These are phyloP conservation scores for Fraxinus angustifolia DNA, from an alignment of 305 asterid species.

Conservation along the genomic window DNA sequence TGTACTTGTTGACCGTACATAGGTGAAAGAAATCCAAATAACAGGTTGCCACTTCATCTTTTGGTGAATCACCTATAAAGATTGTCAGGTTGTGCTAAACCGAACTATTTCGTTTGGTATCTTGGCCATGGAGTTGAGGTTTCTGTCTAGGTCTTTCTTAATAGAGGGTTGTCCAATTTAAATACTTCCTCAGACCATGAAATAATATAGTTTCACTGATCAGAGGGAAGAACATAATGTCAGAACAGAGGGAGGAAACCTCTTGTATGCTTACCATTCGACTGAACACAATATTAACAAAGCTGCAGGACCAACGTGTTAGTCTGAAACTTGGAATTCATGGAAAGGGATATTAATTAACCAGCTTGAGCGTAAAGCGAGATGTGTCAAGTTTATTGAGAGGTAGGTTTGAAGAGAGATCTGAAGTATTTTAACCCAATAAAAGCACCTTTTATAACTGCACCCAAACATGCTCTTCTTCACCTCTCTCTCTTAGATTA, in stretches of 20 bases:
- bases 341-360: neutral
- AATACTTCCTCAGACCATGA: neutral
- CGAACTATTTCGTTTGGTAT: neutral
- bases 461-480: neutral
- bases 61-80: neutral
- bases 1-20: neutral
- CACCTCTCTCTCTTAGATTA: neutral
- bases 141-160: neutral
- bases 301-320: neutral
- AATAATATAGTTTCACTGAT: neutral
- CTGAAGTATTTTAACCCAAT: neutral
- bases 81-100: neutral
- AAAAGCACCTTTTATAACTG: neutral
- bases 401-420: neutral
- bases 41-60: neutral
- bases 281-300: neutral
- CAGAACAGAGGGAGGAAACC: neutral
- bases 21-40: neutral
- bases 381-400: neutral
- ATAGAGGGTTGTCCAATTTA: neutral
- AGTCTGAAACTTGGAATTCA: neutral
- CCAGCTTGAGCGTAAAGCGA: neutral
- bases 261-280: neutral
- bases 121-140: neutral
- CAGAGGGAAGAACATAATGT: neutral